These are phyloP conservation scores for Vaccinium darrowii DNA, from an alignment of 148 eudicot species.

Conservation along the genomic window DNA sequence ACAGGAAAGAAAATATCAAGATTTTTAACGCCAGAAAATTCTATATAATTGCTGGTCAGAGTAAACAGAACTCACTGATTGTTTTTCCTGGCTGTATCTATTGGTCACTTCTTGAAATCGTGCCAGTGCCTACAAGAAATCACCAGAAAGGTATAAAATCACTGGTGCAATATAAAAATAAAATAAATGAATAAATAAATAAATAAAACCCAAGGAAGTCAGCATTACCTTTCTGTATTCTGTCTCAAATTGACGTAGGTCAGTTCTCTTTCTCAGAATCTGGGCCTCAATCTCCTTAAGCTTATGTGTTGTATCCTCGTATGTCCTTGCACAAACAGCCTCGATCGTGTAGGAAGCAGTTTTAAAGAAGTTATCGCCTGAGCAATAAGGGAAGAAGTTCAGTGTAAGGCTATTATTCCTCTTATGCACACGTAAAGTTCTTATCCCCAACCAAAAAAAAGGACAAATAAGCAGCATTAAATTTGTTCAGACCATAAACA, in stretches of 20 bases:
- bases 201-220: background rate
- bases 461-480: conserved; percentile 14
- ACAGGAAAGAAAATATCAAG: background rate
- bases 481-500: conserved; percentile 69
- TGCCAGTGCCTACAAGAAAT: conserved; percentile 71
- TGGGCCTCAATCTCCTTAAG: conserved; percentile 64
- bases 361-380: conserved; percentile 97
- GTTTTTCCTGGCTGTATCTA: conserved; percentile 90
- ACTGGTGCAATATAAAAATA: background rate
- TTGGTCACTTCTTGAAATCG: conserved; percentile 95
- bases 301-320: conserved; percentile 62
- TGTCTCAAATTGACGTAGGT: conserved; percentile 91
- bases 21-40: background rate
- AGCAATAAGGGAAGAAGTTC: conserved; percentile 15
- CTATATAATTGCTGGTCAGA: background rate
- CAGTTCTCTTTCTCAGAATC: conserved; percentile 68
- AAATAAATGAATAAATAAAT: background rate
- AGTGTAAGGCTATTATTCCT: background rate
- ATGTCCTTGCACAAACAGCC: conserved; percentile 83
- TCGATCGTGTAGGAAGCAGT: conserved; percentile 88
- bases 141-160: background rate
- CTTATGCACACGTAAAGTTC: background rate
- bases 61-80: conserved; percentile 60
- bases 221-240: conserved; percentile 83
- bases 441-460: background rate